These are phyloP conservation scores for Paramecium sonneborni DNA, from an alignment of 73 alveolate species.

Conservation along the genomic window DNA sequence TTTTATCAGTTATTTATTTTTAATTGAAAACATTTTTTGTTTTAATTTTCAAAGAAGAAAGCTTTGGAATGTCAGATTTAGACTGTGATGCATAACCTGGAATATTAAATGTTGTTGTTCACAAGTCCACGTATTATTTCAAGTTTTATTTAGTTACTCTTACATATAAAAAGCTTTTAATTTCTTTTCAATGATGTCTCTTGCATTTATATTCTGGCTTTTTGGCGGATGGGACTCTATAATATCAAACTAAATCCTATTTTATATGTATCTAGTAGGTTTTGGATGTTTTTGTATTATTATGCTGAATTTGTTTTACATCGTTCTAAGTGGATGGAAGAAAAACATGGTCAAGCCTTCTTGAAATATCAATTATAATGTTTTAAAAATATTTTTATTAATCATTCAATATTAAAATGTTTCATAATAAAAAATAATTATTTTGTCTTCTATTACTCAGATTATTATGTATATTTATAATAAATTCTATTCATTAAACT, in stretches of 20 bases:
- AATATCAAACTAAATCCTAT: neutral
- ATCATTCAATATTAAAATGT: neutral
- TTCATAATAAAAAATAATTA: too few relatives aligned
- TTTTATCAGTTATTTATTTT: neutral
- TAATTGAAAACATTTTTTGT: neutral
- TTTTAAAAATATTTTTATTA: neutral
- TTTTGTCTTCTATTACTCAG: neutral
- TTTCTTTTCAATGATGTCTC: neutral
- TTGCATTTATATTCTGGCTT: neutral
- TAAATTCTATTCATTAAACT: too few relatives aligned
- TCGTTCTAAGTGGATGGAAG: neutral
- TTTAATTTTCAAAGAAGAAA: neutral
- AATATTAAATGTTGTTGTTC: neutral
- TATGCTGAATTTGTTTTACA: neutral
- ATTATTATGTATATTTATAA: neutral
- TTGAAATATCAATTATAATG: neutral
- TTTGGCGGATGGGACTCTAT: neutral
- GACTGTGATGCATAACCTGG: constrained; percentile 46
- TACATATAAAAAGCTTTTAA: neutral
- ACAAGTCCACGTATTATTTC: neutral
- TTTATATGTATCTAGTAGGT: neutral
- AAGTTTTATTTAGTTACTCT: neutral
- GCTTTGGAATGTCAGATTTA: constrained; percentile 23
- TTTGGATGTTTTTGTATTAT: neutral
- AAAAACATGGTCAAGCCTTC: neutral